Conservation (phyloP, 345 rosid species). For the Linum usitatissimum region DNA sequence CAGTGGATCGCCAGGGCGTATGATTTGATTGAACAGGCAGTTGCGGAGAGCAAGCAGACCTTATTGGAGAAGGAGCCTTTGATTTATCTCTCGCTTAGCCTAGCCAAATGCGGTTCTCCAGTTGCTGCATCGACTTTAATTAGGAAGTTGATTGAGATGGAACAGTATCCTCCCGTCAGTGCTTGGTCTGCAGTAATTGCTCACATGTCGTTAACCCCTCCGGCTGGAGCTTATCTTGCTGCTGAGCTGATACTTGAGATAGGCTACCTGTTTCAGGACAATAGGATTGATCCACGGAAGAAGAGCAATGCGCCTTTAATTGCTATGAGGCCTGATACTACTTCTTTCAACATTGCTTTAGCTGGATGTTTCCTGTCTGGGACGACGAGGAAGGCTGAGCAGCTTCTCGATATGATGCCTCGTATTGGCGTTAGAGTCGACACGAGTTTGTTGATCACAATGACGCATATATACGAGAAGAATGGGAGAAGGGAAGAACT, state of each 20-base stretch:
- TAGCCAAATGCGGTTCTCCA: slow-evolving; percentile 54
- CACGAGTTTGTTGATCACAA: slow-evolving; percentile 45
- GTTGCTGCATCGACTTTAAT: slow-evolving; percentile 71
- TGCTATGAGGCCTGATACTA: slow-evolving; percentile 80
- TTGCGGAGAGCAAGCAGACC: slow-evolving; percentile 61
- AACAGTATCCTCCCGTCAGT: slow-evolving; percentile 60
- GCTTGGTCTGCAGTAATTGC: slow-evolving; percentile 76
- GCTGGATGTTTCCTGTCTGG: slow-evolving; percentile 74
- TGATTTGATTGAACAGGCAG: slow-evolving; percentile 55
- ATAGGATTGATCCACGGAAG: slow-evolving; percentile 72
- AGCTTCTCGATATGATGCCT: slow-evolving; percentile 74
- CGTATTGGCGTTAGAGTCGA: slow-evolving; percentile 50
- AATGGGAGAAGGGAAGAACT: slow-evolving; percentile 79
- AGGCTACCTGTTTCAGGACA: slow-evolving; percentile 63
- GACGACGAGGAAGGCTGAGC: slow-evolving; percentile 81
- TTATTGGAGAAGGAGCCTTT: slow-evolving; percentile 63
- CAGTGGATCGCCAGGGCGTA: slow-evolving; percentile 57
- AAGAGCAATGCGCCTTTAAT: slow-evolving; percentile 68
- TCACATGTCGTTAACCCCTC: slow-evolving; percentile 51
- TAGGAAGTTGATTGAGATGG: slow-evolving; percentile 59
- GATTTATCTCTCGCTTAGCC: slow-evolving; percentile 61
- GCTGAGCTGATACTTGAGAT: slow-evolving; percentile 86
- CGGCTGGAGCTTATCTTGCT: slow-evolving; percentile 65
- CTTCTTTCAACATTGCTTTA: slow-evolving; percentile 58
- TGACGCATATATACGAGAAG: slow-evolving; percentile 79